These are phyloP conservation scores for Fonsecaea multimorphosa DNA, from an alignment of 2,329 filamentous ascomycete species.

Conservation along the genomic window DNA sequence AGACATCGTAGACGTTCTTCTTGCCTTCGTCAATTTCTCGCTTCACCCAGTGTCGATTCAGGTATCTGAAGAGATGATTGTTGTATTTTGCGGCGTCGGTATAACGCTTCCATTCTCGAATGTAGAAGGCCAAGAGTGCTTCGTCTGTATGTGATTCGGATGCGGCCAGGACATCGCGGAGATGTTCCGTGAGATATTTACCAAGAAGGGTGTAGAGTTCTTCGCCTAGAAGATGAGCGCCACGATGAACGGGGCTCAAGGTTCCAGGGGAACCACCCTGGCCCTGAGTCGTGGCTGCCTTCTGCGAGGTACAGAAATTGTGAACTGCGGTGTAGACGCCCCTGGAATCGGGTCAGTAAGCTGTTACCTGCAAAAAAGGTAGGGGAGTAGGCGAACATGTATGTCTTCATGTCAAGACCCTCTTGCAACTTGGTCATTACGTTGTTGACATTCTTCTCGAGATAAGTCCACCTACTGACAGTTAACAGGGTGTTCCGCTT, in stretches of 20 bases:
- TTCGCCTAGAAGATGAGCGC: conserved; percentile 88
- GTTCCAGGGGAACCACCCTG: conserved; percentile 1
- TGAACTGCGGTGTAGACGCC: conserved; percentile 74
- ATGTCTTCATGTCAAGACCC: conserved; percentile 88
- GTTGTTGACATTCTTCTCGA: conserved; percentile 84
- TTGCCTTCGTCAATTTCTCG: conserved; percentile 98
- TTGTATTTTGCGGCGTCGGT: conserved; percentile 96
- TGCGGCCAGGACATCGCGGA: conserved; percentile 71
- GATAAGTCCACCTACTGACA: conserved; percentile 76
- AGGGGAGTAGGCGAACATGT: conserved; percentile 54
- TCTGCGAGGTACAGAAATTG: conserved; percentile 99
- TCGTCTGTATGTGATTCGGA: conserved; percentile 87
- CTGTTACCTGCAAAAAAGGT: conserved; percentile 11
- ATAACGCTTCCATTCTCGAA: conserved; percentile 94
- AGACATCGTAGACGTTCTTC: conserved; percentile 97
- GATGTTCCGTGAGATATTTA: conserved; percentile 79
- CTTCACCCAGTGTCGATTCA: conserved; percentile 99
- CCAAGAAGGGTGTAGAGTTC: conserved; percentile 94
- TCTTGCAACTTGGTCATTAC: conserved; percentile 93
- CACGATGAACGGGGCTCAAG: conserved; percentile 24
- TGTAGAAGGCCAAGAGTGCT: conserved; percentile 88
- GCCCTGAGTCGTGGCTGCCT: conserved; percentile 67
- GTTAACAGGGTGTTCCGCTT: neutral
- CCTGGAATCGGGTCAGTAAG: conserved; percentile 47
- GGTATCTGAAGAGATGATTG: conserved; percentile 93